Evolutionary conservation across 2,329 filamentous ascomycete species (phyloP), one percentile per base, ranked within the genome.

Genomic region (Venturia asperata): DNA sequence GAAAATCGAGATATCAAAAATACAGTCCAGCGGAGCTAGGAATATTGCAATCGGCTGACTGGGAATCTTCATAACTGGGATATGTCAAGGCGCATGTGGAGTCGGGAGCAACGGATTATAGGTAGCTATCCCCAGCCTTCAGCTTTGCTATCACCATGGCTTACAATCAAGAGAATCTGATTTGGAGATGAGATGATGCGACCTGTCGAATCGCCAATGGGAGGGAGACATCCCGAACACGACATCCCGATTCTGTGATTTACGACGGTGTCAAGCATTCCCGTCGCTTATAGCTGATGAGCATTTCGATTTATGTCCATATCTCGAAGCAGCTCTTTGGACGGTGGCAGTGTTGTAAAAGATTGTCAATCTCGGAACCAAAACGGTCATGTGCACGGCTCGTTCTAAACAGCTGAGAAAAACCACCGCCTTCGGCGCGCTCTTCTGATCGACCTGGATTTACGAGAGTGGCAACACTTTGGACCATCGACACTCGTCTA

Each of bases 61-160:
- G 52, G 52, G 17, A 58, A 37, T 58, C 1, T 37, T n/a, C 15
- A 58, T 3, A 37, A 37, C 5, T 34, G 19, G 15, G 52, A 58
- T 27, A 37, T 17, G n/a, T 13, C 10, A 37, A 34, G 52, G 52
- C 52, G 52, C 30, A 58, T 37, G n/a, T 37, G 30, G 52, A 58
- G 52, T 58, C 52, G 52, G 52, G 7, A n/a, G 37, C 30, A 27
- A 58, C 27, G 19, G 30, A 37, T 58, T 37, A 58, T 58, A 58
- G 52, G 52, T 58, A 58, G 52, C 52, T 58, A 58, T 58, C 9
- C 52, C 52, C 52, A 58, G 52, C 52, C 52, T 58, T 27, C 52
- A 58, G 52, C 52, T 58, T 58, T 58, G 52, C 52, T 58, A 58
- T n/a, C 30, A 58, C 19, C 15, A 37, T 37, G n/a, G 52, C 52